Percentiles rank a stretch among this genome's conserved stretches.
Evolutionary conservation across 2,329 filamentous ascomycete species (phyloP).

Genomic region (Pseudopithomyces chartarum): DNA sequence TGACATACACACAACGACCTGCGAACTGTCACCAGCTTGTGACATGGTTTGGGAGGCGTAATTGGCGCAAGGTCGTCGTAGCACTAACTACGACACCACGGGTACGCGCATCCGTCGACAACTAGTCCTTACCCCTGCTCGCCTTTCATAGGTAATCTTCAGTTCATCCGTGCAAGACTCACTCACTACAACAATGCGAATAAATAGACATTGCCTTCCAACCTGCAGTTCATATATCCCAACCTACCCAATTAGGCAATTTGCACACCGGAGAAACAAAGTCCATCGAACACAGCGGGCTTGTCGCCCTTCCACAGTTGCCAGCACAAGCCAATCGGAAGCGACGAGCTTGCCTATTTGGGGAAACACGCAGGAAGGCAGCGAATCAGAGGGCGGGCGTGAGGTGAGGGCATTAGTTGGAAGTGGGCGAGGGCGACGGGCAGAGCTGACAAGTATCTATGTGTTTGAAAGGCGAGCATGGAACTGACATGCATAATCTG

Average conservation of each 20-base stretch:
- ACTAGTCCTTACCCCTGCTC: no score
- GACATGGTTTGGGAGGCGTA: no score
- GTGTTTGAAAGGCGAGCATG: not conserved
- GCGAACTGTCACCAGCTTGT: no score
- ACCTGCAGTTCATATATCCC: not conserved
- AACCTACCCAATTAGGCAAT: constrained; percentile 3
- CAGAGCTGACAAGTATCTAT: not conserved
- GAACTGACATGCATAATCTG: not conserved
- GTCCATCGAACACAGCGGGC: constrained; percentile 1
- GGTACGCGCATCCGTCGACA: no score
- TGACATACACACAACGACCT: no score
- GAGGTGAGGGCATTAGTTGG: constrained; percentile 6
- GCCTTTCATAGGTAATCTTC: no score
- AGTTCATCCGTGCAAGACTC: no score
- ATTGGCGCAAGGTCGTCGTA: no score
- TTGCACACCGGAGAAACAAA: not conserved
- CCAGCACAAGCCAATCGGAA: not conserved
- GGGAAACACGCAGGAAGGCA: not conserved
- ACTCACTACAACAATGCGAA: no score
- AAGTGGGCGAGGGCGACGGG: not conserved
- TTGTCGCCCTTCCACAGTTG: not conserved
- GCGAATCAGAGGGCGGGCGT: constrained; percentile 1
- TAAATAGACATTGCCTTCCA: not conserved
- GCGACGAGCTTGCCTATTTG: not conserved
- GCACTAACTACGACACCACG: no score